A percentile compares a stretch with the other conserved stretches of the same genome.
phyloP scores from a whole-genome alignment of 1,284 basidiomycete species.

The Mycosarcoma mackinlayi region DNA sequence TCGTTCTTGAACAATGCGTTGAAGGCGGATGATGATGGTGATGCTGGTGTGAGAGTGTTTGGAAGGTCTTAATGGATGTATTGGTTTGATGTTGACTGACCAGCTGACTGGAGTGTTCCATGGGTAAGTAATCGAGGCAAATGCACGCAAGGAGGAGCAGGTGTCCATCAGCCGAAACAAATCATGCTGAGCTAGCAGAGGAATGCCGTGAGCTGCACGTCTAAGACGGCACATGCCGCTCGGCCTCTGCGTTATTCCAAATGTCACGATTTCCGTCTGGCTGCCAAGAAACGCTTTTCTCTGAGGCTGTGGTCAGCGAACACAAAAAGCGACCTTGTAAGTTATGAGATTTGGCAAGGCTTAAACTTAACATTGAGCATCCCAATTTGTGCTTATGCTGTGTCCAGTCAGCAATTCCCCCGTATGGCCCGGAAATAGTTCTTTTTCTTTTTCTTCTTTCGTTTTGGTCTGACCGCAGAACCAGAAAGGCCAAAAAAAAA shows the following conservation, averaged over 20 bases:
- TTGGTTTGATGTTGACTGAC: background rate
- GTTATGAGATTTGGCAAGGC: slow-evolving; percentile 19
- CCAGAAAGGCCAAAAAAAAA: slow-evolving; percentile 4
- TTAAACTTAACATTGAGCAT: slow-evolving; percentile 11
- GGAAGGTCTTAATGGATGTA: too few relatives aligned
- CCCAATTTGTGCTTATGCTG: background rate
- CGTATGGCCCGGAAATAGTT: background rate
- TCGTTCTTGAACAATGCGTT: background rate
- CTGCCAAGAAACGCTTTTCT: background rate
- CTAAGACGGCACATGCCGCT: background rate
- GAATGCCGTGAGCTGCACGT: slow-evolving; percentile 3
- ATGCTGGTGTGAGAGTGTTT: too few relatives aligned
- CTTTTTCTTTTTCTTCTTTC: background rate
- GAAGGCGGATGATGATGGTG: background rate
- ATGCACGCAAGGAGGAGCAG: too few relatives aligned
- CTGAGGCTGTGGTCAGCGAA: slow-evolving; percentile 3
- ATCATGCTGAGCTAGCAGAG: background rate
- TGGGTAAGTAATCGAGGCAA: too few relatives aligned
- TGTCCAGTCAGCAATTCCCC: background rate
- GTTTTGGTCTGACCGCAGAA: slow-evolving; percentile 6
- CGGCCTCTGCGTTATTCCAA: too few relatives aligned
- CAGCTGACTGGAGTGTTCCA: too few relatives aligned
- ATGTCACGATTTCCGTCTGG: too few relatives aligned
- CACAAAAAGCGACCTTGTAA: slow-evolving; percentile 16
- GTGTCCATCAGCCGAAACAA: background rate